These are phyloP conservation scores for Stipa capillata DNA, from an alignment of 176 grass and related monocot genomes.

Conservation along the genomic window DNA sequence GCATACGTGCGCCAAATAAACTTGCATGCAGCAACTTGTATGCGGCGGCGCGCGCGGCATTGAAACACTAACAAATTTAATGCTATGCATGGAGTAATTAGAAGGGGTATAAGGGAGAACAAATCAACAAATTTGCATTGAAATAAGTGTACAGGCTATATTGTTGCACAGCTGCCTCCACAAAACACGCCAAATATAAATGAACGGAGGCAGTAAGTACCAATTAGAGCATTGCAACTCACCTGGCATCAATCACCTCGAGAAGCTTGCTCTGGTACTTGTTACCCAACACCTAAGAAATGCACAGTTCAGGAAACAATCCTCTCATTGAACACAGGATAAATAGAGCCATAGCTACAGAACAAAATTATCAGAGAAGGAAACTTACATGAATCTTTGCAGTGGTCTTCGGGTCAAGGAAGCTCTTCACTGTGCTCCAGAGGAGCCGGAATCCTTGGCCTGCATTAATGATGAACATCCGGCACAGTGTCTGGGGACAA, in stretches of 20 bases:
- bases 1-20: too few relatives aligned
- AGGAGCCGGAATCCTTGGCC: slow-evolving; percentile 91
- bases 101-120: too few relatives aligned
- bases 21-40: too few relatives aligned
- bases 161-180: too few relatives aligned
- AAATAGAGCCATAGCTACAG: neutral
- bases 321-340: neutral
- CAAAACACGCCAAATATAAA: too few relatives aligned
- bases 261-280: slow-evolving; percentile 99
- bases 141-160: too few relatives aligned
- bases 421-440: slow-evolving; percentile 88
- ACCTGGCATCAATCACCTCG: slow-evolving; percentile 97
- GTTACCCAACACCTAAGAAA: slow-evolving; percentile 82
- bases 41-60: too few relatives aligned
- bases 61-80: too few relatives aligned
- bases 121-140: too few relatives aligned
- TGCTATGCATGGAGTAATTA: too few relatives aligned
- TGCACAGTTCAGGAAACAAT: slow-evolving; percentile 4
- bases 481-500: slow-evolving; percentile 59
- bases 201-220: too few relatives aligned
- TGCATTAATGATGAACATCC: slow-evolving; percentile 99
- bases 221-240: neutral
- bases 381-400: slow-evolving; percentile 83
- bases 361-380: neutral
- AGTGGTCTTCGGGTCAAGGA: slow-evolving; percentile 97